Percentiles rank a stretch among this genome's conserved stretches.
These are phyloP conservation scores for Pythium pyrilobum DNA, from an alignment of 352 stramenopile genomes.

Conservation along the genomic window DNA sequence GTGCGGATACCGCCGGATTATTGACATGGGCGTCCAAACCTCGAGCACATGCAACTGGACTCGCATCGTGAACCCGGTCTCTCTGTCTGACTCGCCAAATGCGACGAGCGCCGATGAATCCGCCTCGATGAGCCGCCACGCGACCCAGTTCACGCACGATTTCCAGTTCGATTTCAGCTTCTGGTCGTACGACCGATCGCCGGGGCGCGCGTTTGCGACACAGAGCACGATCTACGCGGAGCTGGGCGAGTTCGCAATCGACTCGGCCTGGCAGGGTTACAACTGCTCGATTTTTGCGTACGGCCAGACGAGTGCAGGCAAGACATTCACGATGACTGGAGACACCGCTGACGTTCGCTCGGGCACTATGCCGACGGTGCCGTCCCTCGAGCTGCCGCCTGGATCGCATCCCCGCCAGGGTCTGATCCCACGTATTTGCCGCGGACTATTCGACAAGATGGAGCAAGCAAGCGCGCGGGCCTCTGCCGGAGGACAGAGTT, in stretches of 20 bases:
- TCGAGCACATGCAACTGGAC: conserved; percentile 29
- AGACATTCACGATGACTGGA: conserved; percentile 72
- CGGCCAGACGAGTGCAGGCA: conserved; percentile 63
- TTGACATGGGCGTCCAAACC: conserved; percentile 45
- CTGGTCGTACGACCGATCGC: conserved; percentile 55
- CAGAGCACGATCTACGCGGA: conserved; percentile 57
- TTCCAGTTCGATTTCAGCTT: conserved; percentile 71
- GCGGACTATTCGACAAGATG: conserved; percentile 51
- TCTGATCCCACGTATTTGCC: conserved; percentile 58
- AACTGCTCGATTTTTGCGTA: conserved; percentile 81
- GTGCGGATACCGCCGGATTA: conserved; percentile 42
- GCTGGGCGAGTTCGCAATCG: conserved; percentile 46
- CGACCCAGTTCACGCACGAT: conserved; percentile 56
- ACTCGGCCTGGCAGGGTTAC: conserved; percentile 48
- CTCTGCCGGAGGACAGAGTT: conserved; percentile 10
- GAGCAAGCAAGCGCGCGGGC: conserved; percentile 13
- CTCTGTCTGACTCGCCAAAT: conserved; percentile 19
- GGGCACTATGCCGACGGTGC: neutral
- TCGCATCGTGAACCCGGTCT: conserved; percentile 53
- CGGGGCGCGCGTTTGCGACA: conserved; percentile 26
- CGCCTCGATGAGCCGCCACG: neutral
- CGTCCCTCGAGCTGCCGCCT: neutral
- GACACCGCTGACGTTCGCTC: conserved; percentile 10
- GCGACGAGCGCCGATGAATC: neutral
- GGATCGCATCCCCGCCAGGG: conserved; percentile 22